These are phyloP conservation scores for Pseudogymnoascus sp. DNA, from an alignment of 2,329 filamentous ascomycete genomes.

Conservation along the genomic window DNA sequence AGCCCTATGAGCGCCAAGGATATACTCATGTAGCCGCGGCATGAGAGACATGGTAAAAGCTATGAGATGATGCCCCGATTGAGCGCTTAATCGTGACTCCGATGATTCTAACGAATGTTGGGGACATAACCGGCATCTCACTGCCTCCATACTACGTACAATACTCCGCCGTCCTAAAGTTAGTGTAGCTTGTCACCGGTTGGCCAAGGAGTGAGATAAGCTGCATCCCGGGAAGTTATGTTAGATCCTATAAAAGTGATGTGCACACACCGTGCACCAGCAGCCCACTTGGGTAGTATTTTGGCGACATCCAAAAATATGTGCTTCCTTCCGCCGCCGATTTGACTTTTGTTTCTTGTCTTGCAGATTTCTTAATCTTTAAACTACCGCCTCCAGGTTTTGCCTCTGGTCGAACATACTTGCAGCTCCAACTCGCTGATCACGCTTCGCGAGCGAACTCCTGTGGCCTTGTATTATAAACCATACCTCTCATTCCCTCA, in stretches of 20 bases:
- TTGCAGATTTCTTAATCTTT: slow-evolving; percentile 6
- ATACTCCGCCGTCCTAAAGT: not conserved
- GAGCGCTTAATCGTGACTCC: not conserved
- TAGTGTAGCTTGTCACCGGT: not conserved
- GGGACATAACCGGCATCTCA: not conserved
- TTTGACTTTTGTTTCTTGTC: slow-evolving; percentile 6
- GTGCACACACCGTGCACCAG: slow-evolving; percentile 5
- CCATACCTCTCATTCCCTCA: not conserved
- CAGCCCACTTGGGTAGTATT: slow-evolving; percentile 6
- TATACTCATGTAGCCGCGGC: not conserved
- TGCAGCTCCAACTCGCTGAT: not conserved
- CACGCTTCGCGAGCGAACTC: not conserved
- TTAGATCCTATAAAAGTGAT: slow-evolving; percentile 7
- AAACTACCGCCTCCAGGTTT: not conserved
- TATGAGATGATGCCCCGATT: not conserved
- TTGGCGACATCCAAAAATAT: slow-evolving; percentile 4
- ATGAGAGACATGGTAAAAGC: not conserved
- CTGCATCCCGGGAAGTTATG: slow-evolving; percentile 3
- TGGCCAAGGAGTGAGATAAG: slow-evolving; percentile 8
- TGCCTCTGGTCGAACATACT: not conserved
- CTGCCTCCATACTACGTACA: not conserved
- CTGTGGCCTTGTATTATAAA: not conserved
- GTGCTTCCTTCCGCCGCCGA: slow-evolving; percentile 3
- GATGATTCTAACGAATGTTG: not conserved
- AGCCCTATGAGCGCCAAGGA: not conserved